These are phyloP conservation scores for Sophora flavescens DNA, from an alignment of 306 rosid genomes.

Conservation along the genomic window DNA sequence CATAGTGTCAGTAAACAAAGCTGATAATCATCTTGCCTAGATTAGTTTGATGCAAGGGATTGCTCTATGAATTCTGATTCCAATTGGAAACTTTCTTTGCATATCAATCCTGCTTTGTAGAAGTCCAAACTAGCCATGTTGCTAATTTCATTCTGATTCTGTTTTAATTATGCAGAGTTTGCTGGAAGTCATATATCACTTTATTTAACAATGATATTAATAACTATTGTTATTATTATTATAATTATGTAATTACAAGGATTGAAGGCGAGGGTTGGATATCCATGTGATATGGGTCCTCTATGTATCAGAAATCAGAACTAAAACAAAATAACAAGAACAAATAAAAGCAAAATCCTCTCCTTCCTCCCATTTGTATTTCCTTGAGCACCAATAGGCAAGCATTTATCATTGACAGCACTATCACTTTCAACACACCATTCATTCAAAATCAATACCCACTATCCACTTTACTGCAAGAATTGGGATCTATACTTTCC, in stretches of 20 bases:
- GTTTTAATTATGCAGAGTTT: constrained; percentile 22
- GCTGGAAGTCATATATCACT: constrained; percentile 19
- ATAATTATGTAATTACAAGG: not conserved
- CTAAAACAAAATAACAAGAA: constrained; percentile 37
- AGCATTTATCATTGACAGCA: constrained; percentile 36
- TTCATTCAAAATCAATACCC: constrained; percentile 48
- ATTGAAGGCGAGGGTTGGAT: constrained; percentile 32
- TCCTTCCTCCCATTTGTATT: constrained; percentile 36
- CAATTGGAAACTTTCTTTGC: constrained; percentile 6
- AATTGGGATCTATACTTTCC: constrained; percentile 47
- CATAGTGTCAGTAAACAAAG: constrained; percentile 33
- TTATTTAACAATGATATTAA: not conserved
- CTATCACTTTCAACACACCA: constrained; percentile 48
- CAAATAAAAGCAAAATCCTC: constrained; percentile 41
- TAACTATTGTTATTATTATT: not conserved
- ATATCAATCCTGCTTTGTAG: constrained; percentile 9
- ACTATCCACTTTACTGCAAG: constrained; percentile 35
- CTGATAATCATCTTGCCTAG: not conserved
- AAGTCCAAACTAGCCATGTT: constrained; percentile 36
- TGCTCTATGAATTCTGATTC: constrained; percentile 30
- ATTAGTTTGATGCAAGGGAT: constrained; percentile 5
- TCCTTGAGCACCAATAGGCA: constrained; percentile 43
- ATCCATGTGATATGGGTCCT: constrained; percentile 48
- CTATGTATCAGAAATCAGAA: constrained; percentile 32
- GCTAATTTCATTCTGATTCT: constrained; percentile 32